Evolutionary conservation across 768 basidiomycete genomes (phyloP).

Genomic region (Termitomyces heimii): DNA sequence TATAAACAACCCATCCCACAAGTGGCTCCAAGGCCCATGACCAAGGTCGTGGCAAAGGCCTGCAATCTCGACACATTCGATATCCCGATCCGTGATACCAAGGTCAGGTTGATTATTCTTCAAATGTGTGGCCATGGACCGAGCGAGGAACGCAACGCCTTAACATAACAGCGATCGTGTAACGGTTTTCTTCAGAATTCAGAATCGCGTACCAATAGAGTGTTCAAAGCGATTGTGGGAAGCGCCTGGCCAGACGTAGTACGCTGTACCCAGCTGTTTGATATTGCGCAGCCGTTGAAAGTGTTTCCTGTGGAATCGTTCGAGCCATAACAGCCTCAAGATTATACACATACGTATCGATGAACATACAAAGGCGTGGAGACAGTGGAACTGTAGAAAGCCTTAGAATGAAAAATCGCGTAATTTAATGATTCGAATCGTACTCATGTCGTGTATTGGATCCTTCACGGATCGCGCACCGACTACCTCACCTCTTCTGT

Average conservation of each 20-base stretch:
- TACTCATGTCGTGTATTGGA: slow-evolving; percentile 5
- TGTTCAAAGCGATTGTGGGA: slow-evolving; percentile 84
- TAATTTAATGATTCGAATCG: neutral
- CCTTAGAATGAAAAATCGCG: neutral
- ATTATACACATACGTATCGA: slow-evolving; percentile 56
- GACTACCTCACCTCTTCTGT: neutral
- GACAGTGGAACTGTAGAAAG: slow-evolving; percentile 29
- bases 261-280: slow-evolving; percentile 77
- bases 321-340: neutral
- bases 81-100: slow-evolving; percentile 62
- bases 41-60: slow-evolving; percentile 84
- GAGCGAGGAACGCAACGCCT: slow-evolving; percentile 76
- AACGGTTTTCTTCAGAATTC: neutral
- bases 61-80: slow-evolving; percentile 73
- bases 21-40: slow-evolving; percentile 83
- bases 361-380: slow-evolving; percentile 34
- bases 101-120: slow-evolving; percentile 54
- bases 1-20: slow-evolving; percentile 75
- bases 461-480: slow-evolving; percentile 2
- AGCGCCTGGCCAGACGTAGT: slow-evolving; percentile 72
- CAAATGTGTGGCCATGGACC: slow-evolving; percentile 54
- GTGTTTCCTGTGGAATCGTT: slow-evolving; percentile 39
- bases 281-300: slow-evolving; percentile 75
- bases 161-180: neutral
- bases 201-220: slow-evolving; percentile 51